Evolutionary conservation across 1,284 basidiomycete genomes (phyloP), one percentile per base, ranked within the genome.

Genomic region (Schizophyllum amplum): DNA sequence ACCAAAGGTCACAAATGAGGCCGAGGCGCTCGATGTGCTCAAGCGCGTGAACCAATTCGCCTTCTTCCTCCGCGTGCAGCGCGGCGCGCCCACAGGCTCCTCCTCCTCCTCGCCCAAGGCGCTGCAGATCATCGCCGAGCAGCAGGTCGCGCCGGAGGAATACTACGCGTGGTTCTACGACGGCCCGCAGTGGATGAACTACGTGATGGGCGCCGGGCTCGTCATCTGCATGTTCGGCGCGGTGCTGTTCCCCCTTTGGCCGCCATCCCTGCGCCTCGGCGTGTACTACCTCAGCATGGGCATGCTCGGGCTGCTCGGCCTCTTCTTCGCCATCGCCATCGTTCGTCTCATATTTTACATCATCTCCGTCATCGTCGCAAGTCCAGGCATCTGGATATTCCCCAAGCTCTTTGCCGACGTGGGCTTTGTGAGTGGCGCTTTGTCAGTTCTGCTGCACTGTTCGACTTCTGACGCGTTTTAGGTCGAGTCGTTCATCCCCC

Each of bases 231-330:
- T 99, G 79, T 86, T 99, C 50, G 95, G 91, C 1, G 95, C 92
- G 1, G 96, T 98, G 68, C 98, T 99, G 94, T 99, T 98, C 83
- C 96, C 96, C 0, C 82, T 99, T 15, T 99, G 97, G 96, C 96
- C 96, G 1, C 84, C 87, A 50, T 86, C 84, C 64, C 85, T 99
- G 80, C 81, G 96, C n/a, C 77, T 96, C 48, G 96, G 96, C 47
- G 96, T 97, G 55, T 98, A 92, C 90, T 99, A 99, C 71, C 77
- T 99, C 62, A 91, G 87, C 62, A 87, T 98, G 58, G 91, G 75
- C 42, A 87, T 94, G 66, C 79, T 99, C 24, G 92, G 92, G 24
- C 78, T 99, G 62, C 85, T 99, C 59, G 95, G 86, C 26, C 73
- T 93, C 60, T 96, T 99, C 76, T 94, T 99, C 67, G 93, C 73